A percentile compares a stretch with the other conserved stretches of the same genome.
phyloP scores from a whole-genome alignment of 768 basidiomycete species.

The Boletus rubescentipes region DNA sequence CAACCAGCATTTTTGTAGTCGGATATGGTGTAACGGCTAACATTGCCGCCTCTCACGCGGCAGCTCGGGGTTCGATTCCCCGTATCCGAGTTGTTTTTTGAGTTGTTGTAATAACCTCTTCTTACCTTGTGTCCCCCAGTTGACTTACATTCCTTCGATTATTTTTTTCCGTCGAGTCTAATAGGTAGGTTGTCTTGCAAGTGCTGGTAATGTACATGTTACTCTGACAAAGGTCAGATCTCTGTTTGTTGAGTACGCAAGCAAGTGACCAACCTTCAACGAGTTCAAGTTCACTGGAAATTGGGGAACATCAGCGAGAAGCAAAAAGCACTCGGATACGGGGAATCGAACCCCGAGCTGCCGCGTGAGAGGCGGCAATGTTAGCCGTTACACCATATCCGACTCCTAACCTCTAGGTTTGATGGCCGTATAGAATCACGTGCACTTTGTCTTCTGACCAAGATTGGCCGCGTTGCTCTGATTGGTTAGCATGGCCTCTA shows the following conservation, averaged over 20 bases:
- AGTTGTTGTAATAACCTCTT: no score
- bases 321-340: constrained; percentile 29
- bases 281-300: no score
- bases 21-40: constrained; percentile 68
- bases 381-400: constrained; percentile 68
- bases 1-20: no score
- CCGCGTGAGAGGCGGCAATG: constrained; percentile 64
- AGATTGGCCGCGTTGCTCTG: neutral
- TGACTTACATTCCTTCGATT: no score
- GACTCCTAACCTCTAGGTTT: neutral
- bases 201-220: neutral
- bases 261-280: neutral
- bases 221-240: no score
- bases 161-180: no score
- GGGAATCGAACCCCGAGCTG: constrained; percentile 41
- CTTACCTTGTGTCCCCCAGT: no score
- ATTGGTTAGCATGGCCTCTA: constrained; percentile 20
- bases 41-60: constrained; percentile 63
- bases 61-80: constrained; percentile 40
- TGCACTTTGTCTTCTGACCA: neutral
- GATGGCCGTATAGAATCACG: neutral
- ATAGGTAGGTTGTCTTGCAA: neutral
- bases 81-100: constrained; percentile 27
- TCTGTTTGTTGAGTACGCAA: neutral
- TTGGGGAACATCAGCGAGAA: no score